These are phyloP conservation scores for Coprinopsis marcescibilis DNA, from an alignment of 768 basidiomycete species.

Conservation along the genomic window DNA sequence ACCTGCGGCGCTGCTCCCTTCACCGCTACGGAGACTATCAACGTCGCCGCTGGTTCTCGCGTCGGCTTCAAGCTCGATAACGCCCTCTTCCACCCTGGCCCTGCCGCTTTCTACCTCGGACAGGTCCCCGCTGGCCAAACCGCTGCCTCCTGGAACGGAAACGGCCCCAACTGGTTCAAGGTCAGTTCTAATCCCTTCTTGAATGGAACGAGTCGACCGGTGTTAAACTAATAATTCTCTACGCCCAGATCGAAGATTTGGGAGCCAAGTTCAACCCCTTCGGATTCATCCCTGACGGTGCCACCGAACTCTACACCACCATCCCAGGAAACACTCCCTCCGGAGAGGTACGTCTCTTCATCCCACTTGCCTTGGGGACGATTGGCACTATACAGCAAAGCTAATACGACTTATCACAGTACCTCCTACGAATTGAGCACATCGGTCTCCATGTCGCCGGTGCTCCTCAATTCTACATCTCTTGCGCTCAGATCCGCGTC, in stretches of 20 bases:
- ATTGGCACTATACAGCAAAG: no score
- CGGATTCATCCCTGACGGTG: constrained; percentile 21
- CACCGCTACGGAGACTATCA: constrained; percentile 28
- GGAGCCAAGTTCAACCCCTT: constrained; percentile 25
- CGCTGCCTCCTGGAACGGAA: constrained; percentile 40
- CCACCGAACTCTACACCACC: constrained; percentile 23
- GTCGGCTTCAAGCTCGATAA: constrained; percentile 37
- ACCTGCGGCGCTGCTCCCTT: constrained; percentile 9
- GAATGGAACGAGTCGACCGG: no score
- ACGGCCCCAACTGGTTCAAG: constrained; percentile 49
- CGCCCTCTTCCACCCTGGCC: constrained; percentile 39
- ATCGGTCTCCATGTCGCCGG: constrained; percentile 36
- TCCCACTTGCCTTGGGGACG: not conserved
- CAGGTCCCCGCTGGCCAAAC: constrained; percentile 32
- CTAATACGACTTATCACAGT: constrained; percentile 16
- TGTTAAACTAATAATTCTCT: no score
- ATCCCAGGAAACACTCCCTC: constrained; percentile 30
- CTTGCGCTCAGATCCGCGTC: constrained; percentile 38
- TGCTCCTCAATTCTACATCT: constrained; percentile 38
- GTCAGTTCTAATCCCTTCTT: no score
- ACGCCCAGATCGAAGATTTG: constrained; percentile 26
- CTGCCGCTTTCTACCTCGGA: constrained; percentile 43
- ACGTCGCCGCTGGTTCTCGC: constrained; percentile 32
- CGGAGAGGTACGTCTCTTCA: constrained; percentile 23
- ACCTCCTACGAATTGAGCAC: constrained; percentile 35